These are phyloP conservation scores for Alternaria sp. DNA, from an alignment of 2,329 filamentous ascomycete genomes.

Conservation along the genomic window DNA sequence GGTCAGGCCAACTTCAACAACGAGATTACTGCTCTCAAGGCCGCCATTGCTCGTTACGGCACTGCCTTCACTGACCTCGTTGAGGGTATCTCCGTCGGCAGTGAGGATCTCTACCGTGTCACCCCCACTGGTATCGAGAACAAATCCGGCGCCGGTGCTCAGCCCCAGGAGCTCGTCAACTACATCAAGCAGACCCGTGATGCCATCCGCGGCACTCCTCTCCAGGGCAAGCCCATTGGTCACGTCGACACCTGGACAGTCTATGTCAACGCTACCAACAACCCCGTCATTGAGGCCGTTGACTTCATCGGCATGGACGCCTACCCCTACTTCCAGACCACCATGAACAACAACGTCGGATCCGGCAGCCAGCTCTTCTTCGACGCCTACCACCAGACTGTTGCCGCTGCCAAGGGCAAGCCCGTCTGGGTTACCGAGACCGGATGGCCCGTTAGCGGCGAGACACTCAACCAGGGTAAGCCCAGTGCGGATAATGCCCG, in stretches of 20 bases:
- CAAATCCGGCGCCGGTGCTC: constrained; percentile 66
- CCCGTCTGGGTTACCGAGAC: constrained; percentile 87
- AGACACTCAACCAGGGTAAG: constrained; percentile 64
- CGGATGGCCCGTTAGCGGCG: constrained; percentile 80
- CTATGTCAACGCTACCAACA: constrained; percentile 72
- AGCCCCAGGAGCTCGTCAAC: constrained; percentile 66
- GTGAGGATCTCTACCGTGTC: constrained; percentile 71
- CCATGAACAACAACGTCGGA: constrained; percentile 61
- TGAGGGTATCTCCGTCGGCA: constrained; percentile 83
- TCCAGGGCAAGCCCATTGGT: constrained; percentile 68
- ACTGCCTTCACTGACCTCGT: constrained; percentile 68
- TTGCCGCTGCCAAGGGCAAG: constrained; percentile 67
- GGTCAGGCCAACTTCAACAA: constrained; percentile 69
- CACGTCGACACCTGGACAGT: constrained; percentile 89
- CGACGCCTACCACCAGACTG: constrained; percentile 67
- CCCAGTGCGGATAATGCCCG: constrained; percentile 72
- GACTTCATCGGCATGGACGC: constrained; percentile 87
- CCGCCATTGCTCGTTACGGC: constrained; percentile 73
- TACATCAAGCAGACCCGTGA: constrained; percentile 75
- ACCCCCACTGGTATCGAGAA: constrained; percentile 72
- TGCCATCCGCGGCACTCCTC: constrained; percentile 67
- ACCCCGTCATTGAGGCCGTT: constrained; percentile 68
- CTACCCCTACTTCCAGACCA: constrained; percentile 82
- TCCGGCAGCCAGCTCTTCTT: constrained; percentile 72
- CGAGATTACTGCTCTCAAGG: constrained; percentile 74